Percentiles rank a stretch among this genome's conserved stretches.
These are phyloP conservation scores for Calophaca sinica DNA, from an alignment of 306 rosid genomes.

Conservation along the genomic window DNA sequence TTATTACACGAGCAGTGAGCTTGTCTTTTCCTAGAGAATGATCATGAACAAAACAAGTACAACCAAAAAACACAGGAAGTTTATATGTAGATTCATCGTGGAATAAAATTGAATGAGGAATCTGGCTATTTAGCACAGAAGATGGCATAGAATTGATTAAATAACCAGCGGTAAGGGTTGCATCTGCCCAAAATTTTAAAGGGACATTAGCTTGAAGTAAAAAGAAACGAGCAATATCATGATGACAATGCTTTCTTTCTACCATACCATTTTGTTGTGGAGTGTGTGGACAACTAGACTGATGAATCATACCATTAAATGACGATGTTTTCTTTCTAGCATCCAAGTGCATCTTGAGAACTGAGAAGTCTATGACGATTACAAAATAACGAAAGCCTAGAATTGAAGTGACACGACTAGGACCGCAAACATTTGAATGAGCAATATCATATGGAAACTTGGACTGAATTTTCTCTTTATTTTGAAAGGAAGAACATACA, in stretches of 20 bases:
- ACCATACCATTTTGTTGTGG: background rate
- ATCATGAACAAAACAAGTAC: too few species aligned
- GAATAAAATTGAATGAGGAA: background rate
- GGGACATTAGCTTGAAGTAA: background rate
- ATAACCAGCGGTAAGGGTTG: background rate
- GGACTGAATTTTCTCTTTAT: background rate
- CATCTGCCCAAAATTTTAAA: background rate
- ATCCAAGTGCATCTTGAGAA: too few species aligned
- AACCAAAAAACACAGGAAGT: too few species aligned
- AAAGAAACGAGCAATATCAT: too few species aligned
- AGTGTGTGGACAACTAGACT: background rate
- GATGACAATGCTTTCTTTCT: background rate
- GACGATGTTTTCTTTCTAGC: background rate
- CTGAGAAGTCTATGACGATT: too few species aligned
- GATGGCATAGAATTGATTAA: background rate
- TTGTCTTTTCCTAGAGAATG: too few species aligned
- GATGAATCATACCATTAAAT: background rate
- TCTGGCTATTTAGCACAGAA: background rate
- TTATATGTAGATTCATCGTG: too few species aligned
- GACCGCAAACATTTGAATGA: too few species aligned
- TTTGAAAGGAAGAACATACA: background rate
- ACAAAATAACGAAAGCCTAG: too few species aligned
- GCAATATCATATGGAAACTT: background rate
- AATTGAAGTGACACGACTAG: too few species aligned
- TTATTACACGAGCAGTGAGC: too few species aligned